These are phyloP conservation scores for Diaporthe velutina DNA, from an alignment of 2,329 filamentous ascomycete species.

Conservation along the genomic window DNA sequence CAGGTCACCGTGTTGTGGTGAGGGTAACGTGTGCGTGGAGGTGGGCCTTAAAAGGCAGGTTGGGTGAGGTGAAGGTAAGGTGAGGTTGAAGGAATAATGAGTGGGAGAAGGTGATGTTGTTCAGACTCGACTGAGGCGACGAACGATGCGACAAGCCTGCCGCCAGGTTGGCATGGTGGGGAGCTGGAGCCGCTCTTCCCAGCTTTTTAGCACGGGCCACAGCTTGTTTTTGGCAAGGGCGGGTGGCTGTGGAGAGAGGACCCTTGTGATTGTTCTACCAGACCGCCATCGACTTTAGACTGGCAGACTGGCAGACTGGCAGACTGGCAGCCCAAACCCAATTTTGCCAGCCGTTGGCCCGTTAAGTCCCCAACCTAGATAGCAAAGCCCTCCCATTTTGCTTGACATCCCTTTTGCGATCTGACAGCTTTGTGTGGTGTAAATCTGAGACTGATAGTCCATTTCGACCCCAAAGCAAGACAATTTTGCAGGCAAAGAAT, in stretches of 20 bases:
- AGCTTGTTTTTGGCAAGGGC: constrained; percentile 10
- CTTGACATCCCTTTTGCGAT: too few species aligned
- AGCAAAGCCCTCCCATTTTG: not conserved
- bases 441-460: too few species aligned
- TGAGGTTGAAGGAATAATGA: constrained; percentile 10
- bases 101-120: constrained; percentile 20
- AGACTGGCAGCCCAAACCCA: too few species aligned
- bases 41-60: constrained; percentile 11
- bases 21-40: not conserved
- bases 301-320: too few species aligned
- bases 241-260: constrained; percentile 17
- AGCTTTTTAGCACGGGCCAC: constrained; percentile 17
- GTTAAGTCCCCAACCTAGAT: not conserved
- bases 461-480: not conserved
- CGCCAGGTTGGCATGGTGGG: constrained; percentile 28
- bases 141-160: constrained; percentile 35
- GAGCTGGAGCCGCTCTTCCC: constrained; percentile 11
- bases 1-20: not conserved
- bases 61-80: constrained; percentile 1
- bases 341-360: too few species aligned
- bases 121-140: not conserved
- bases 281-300: not conserved
- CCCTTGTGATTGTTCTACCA: not conserved
- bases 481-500: not conserved
- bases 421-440: too few species aligned